Base-by-base conservation (phyloP, 192 early-diverging fungal species). In the Coemansia sp. region DNA sequence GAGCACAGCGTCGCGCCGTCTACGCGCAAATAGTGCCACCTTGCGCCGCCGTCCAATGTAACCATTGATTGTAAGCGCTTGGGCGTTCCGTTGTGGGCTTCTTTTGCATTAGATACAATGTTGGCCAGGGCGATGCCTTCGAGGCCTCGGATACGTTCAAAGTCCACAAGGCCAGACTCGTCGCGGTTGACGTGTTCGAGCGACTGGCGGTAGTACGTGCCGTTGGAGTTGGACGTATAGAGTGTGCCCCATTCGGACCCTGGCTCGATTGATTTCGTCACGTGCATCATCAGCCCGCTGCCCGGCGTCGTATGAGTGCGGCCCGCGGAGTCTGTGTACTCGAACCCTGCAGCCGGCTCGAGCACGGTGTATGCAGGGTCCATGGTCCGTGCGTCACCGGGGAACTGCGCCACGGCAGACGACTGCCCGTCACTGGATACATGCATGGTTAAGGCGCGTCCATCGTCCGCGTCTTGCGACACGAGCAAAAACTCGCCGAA, bases 221-320 rank as follows among this genome's bases (percentile, higher is more conserved):
- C 96, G 55, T 97, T 90, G 7, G 89, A 89, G 75, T 95, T 92
- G 55, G 95, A 97, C 19, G 88, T 87, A 69, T 94, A 93, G n/a
- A 99, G 78, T 8, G 80, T 88, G 28, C 97, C 97, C 67, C 81
- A 91, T 68, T 95, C 89, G 21, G 66, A 72, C 0, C 85, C 85
- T 20, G 71, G 53, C 21, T 72, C 71, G 6, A 74, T 61, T 62
- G 78, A 84, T 19, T 84, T 85, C 0, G 86, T 87, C 2, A 92
- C 89, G 56, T 88, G 86, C 54, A 92, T 65, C 77, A 85, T 87
- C 52, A 91, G 66, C 3, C 86, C 82, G 21, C 77, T 68, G 12
- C 70, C 74, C n/a, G 78, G 78, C 72, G 74, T 74, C 61, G 71
- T 68, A 19, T 71, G 78, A 15, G 36, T 71, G 47, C 31, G 56